Base-by-base conservation (phyloP, 2,329 filamentous ascomycete species). In the Aquanectria penicillioides region DNA sequence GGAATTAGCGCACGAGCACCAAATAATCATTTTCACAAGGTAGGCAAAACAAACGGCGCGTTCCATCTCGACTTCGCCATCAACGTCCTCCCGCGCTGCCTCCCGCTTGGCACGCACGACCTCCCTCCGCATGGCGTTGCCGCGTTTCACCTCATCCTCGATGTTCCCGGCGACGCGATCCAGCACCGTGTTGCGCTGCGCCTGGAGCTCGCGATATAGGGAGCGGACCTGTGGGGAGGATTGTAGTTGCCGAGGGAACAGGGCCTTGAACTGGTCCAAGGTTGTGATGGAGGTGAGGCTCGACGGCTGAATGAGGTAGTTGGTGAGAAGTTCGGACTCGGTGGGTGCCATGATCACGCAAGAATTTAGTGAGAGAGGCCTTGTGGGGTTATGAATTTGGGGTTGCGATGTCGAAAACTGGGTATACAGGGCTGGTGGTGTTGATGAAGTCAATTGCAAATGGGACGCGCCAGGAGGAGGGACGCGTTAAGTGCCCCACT, bases 201-300 rank as follows among this genome's bases (percentile, higher is more conserved):
- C 83, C 69, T 95, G 91, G 3, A 97, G 82, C 73, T 95, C 91
- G 43, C 90, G 87, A 73, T 96, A 97, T 5, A 97, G 81, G 1
- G 83, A 80, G 55, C 87, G 86, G 43, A 94, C 83, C 54, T 89
- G 87, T 0, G 90, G 85, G 41, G 88, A 89, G 20, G 83, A 79
- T 58, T 88, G 89, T 46, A 88, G 81, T 33, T 85, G 76, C 47
- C 83, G 85, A 10, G 93, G 92, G 70, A 97, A 95, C 36, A 94
- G 83, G 23, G 88, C 83, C 37, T 86, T 87, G 79, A 97, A 97
- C 64, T 92, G 86, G 56, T 88, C 82, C 41, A 93, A 83, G 7
- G 92, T 89, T 66, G 93, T 80, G 70, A 93, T 85, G 63, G 89
- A 85, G 36, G 90, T 89, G 31, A 97, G 81, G 23, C 90, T 84